Evolutionary conservation across 1,139 yeast genomes (phyloP).

Genomic region (Diutina siamensis): DNA sequence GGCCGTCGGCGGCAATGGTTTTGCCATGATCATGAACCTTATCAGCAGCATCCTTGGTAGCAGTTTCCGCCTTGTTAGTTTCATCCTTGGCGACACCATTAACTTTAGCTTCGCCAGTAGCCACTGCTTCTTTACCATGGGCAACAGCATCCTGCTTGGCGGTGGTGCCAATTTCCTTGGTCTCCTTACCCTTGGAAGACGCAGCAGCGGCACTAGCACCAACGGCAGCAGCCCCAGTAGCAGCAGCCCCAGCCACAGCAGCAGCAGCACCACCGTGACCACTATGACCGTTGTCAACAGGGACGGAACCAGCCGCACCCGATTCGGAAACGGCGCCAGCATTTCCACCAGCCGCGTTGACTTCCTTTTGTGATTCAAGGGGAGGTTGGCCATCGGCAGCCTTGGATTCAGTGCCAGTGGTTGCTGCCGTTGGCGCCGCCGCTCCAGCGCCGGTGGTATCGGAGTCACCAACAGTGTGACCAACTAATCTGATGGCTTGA

Average conservation of each 20-base stretch:
- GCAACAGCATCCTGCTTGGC: neutral
- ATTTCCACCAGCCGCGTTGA: neutral
- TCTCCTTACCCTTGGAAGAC: neutral
- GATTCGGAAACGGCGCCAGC: neutral
- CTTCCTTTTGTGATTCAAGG: neutral
- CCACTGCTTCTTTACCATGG: neutral
- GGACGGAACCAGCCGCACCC: neutral
- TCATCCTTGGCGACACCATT: constrained; percentile 5
- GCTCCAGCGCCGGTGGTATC: too few species aligned
- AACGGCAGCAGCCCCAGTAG: constrained; percentile 6
- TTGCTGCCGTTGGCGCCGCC: neutral
- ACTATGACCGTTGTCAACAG: neutral
- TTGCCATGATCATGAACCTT: neutral
- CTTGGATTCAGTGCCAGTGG: neutral
- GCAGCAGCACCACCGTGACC: neutral
- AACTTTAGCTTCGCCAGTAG: neutral
- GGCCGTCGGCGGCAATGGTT: neutral
- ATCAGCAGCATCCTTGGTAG: neutral
- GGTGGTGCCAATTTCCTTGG: neutral
- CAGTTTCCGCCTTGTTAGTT: neutral
- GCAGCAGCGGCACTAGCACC: neutral
- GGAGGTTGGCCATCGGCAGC: neutral
- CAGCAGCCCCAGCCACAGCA: neutral
- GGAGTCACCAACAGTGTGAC: neutral
- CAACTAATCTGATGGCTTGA: constrained; percentile 9